Evolutionary conservation across 2,329 filamentous ascomycete species (phyloP).

Genomic region (Colletotrichum lupini): DNA sequence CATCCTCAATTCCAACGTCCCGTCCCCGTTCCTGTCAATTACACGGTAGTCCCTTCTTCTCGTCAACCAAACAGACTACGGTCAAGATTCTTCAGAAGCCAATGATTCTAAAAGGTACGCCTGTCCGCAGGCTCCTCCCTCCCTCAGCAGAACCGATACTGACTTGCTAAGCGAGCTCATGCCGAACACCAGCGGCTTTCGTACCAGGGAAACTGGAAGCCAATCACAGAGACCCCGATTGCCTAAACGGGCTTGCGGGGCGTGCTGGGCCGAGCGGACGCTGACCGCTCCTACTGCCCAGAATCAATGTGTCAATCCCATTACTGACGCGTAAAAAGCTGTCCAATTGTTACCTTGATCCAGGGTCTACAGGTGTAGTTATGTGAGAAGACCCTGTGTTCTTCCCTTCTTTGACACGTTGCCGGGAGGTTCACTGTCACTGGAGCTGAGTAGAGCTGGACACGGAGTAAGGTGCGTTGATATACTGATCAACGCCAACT

Average conservation of each 20-base stretch:
- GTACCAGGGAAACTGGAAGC: background rate
- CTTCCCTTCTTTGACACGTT: no score
- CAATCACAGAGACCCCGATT: background rate
- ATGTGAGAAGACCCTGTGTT: background rate
- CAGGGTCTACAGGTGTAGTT: background rate
- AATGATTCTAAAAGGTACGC: no score
- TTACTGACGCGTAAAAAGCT: background rate
- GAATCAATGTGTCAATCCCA: background rate
- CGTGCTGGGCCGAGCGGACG: background rate
- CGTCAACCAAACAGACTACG: background rate
- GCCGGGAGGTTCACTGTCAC: background rate
- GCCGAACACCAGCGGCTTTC: background rate
- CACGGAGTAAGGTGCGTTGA: background rate
- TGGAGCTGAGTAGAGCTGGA: background rate
- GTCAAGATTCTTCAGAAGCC: no score
- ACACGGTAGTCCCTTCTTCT: background rate
- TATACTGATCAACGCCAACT: background rate
- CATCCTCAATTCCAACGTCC: constrained; percentile 19
- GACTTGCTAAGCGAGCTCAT: background rate
- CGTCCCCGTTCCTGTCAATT: background rate
- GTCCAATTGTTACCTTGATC: background rate
- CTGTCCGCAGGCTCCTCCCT: no score
- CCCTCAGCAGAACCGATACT: background rate
- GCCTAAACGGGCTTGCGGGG: constrained; percentile 8
- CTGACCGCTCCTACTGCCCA: background rate